A percentile compares a stretch with the other conserved stretches of the same genome.
Conservation (phyloP, 2,329 filamentous ascomycete species). For the Ophiostoma sp. region DNA sequence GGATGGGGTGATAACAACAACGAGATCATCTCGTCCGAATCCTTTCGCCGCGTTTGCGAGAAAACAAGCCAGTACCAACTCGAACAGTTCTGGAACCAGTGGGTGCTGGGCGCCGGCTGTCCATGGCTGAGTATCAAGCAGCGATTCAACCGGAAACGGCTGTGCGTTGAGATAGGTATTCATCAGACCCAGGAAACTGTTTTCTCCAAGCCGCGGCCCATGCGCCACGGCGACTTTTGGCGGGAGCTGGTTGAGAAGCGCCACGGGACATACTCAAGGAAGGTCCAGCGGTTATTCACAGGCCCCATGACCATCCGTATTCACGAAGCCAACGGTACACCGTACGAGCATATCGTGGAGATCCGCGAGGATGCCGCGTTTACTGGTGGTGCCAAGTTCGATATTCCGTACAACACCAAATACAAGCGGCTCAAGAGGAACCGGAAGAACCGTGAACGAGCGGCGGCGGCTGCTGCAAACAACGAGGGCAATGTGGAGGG, state of each 20-base stretch:
- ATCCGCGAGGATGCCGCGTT: constrained; percentile 74
- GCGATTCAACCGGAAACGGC: constrained; percentile 93
- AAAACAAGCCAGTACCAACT: constrained; percentile 74
- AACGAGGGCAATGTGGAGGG: constrained; percentile 40
- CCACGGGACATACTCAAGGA: constrained; percentile 61
- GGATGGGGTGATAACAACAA: constrained; percentile 49
- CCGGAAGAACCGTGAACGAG: constrained; percentile 72
- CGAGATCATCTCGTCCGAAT: constrained; percentile 65
- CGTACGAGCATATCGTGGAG: constrained; percentile 95
- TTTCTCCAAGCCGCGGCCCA: constrained; percentile 44
- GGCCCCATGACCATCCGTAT: constrained; percentile 97
- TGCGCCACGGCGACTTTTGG: constrained; percentile 73
- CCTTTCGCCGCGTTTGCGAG: constrained; percentile 79
- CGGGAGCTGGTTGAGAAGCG: constrained; percentile 76
- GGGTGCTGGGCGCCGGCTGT: constrained; percentile 83
- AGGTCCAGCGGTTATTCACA: constrained; percentile 60
- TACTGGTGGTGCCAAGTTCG: constrained; percentile 61
- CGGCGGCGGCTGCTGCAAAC: constrained; percentile 52
- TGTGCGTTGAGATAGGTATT: constrained; percentile 89
- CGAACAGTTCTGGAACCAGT: constrained; percentile 89
- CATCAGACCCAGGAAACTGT: constrained; percentile 64
- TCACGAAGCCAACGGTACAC: constrained; percentile 95
- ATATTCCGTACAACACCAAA: constrained; percentile 98
- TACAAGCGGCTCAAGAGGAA: constrained; percentile 95
- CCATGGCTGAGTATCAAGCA: constrained; percentile 82